These are phyloP conservation scores for Mycena amicta DNA, from an alignment of 768 basidiomycete genomes.

Conservation along the genomic window DNA sequence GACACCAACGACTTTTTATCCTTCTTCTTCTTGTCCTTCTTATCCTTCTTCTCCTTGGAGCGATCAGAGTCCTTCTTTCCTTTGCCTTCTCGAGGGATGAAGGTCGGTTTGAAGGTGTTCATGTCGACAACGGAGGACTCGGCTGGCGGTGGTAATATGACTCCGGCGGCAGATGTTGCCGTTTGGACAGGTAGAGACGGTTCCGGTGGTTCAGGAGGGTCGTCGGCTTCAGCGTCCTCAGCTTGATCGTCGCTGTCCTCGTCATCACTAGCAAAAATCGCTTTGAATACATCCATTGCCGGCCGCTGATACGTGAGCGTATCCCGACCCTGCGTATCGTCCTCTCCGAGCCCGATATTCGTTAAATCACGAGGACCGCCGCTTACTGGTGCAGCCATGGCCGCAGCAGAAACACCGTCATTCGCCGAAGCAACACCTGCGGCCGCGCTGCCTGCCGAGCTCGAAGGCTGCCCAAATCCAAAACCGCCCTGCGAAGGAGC, in stretches of 20 bases:
- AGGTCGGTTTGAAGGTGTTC: conserved; percentile 86
- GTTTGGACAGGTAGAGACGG: conserved; percentile 12
- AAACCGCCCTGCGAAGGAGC: conserved; percentile 19
- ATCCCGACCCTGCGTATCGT: conserved; percentile 86
- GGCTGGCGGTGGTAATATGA: conserved; percentile 11
- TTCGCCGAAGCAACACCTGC: conserved; percentile 11
- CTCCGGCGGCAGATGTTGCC: conserved; percentile 16
- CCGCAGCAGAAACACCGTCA: conserved; percentile 17
- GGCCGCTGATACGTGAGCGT: conserved; percentile 89
- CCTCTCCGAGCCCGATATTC: conserved; percentile 90
- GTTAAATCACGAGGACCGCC: conserved; percentile 59
- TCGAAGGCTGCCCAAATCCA: conserved; percentile 13
- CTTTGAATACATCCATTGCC: conserved; percentile 92
- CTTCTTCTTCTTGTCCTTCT: conserved; percentile 50
- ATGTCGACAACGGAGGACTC: conserved; percentile 41
- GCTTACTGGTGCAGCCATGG: conserved; percentile 15
- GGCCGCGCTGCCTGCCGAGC: conserved; percentile 19
- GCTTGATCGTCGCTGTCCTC: conserved; percentile 82
- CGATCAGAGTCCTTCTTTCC: conserved; percentile 31
- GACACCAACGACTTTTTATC: conserved; percentile 55
- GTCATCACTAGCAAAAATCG: conserved; percentile 95
- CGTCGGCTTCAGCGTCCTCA: conserved; percentile 33
- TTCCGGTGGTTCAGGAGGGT: conserved; percentile 1
- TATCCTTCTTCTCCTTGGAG: conserved; percentile 40
- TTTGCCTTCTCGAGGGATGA: conserved; percentile 67